phyloP scores from a whole-genome alignment of 1,284 basidiomycete genomes.

The Schizophyllum commune region DNA sequence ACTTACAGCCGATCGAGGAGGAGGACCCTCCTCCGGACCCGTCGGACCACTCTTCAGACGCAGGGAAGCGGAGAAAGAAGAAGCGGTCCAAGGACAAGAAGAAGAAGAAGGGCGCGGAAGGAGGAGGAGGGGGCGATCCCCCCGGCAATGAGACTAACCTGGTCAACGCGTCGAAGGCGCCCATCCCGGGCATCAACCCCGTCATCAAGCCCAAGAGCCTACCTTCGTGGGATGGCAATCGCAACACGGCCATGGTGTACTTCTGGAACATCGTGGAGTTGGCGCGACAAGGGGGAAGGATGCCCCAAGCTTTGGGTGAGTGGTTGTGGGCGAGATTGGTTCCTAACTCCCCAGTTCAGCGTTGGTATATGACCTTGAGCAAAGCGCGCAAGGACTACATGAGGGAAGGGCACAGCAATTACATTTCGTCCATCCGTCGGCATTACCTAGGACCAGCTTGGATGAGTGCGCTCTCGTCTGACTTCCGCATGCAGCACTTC shows the following conservation, averaged over 20 bases:
- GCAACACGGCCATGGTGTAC: not conserved
- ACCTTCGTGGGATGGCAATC: constrained; percentile 3
- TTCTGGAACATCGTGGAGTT: not conserved
- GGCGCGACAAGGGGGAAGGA: not conserved
- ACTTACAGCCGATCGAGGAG: too few relatives aligned
- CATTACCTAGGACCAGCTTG: constrained; percentile 2
- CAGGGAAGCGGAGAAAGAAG: too few relatives aligned
- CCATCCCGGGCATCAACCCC: not conserved
- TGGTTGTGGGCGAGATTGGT: constrained; percentile 1
- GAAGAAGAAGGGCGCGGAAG: too few relatives aligned
- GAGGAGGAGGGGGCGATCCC: too few relatives aligned
- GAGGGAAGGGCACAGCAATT: not conserved
- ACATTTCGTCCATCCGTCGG: not conserved
- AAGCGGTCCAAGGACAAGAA: too few relatives aligned
- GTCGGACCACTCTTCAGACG: too few relatives aligned
- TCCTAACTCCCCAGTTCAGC: not conserved
- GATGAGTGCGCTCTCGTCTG: too few relatives aligned
- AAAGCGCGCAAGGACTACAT: not conserved
- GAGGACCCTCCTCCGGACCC: too few relatives aligned
- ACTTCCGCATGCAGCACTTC: constrained; percentile 1
- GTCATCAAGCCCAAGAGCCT: constrained; percentile 1
- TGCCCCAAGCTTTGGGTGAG: not conserved
- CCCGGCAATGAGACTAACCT: too few relatives aligned
- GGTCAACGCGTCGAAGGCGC: not conserved
- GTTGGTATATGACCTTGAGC: constrained; percentile 2